Percentiles rank a stretch among this genome's conserved stretches.
Conservation (phyloP, 108 stramenopile genomes). For the Nitzschia sp. region DNA sequence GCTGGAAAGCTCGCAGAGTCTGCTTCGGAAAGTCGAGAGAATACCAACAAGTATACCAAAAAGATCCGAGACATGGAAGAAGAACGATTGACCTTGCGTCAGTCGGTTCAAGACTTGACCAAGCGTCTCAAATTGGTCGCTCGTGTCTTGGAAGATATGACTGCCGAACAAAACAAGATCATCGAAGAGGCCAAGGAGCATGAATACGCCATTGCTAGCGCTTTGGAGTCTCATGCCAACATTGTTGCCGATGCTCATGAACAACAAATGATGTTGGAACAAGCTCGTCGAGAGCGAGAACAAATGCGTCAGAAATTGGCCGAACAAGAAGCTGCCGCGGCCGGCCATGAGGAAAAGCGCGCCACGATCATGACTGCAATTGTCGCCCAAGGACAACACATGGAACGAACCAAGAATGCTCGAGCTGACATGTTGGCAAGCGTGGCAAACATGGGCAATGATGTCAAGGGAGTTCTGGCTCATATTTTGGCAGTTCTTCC, state of each 20-base stretch:
- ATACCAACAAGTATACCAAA: constrained; percentile 29
- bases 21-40: constrained; percentile 34
- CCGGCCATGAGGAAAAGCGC: constrained; percentile 45
- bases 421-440: constrained; percentile 53
- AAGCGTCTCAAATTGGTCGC: constrained; percentile 58
- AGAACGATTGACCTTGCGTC: constrained; percentile 52
- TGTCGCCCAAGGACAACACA: constrained; percentile 42
- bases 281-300: constrained; percentile 59
- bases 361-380: constrained; percentile 48
- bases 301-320: constrained; percentile 55
- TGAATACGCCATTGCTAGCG: constrained; percentile 52
- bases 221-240: constrained; percentile 44
- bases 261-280: constrained; percentile 49
- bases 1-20: constrained; percentile 56
- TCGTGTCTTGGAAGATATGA: constrained; percentile 60
- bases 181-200: constrained; percentile 54
- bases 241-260: constrained; percentile 53
- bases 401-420: constrained; percentile 38
- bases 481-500: constrained; percentile 13
- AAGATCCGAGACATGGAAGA: constrained; percentile 50
- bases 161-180: constrained; percentile 65
- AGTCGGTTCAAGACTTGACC: constrained; percentile 50
- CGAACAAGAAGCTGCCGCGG: constrained; percentile 56
- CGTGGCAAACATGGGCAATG: constrained; percentile 50
- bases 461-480: constrained; percentile 38